Percentiles rank a stretch among this genome's conserved stretches.
These are phyloP conservation scores for Petunia secreta DNA, from an alignment of 257 asterid genomes.

Conservation along the genomic window DNA sequence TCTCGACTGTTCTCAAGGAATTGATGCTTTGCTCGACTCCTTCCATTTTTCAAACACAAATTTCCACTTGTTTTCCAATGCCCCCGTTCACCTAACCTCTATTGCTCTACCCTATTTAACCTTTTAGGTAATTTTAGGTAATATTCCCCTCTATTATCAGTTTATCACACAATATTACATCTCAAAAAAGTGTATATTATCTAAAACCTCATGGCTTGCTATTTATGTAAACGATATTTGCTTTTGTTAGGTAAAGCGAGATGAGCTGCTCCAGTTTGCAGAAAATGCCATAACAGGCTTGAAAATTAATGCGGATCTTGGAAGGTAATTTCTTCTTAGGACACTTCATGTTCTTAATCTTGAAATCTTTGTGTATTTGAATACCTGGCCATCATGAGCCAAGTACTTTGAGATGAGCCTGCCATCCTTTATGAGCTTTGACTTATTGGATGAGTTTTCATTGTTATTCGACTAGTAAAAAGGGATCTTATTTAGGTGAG, in stretches of 20 bases:
- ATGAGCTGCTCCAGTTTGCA: slow-evolving; percentile 92
- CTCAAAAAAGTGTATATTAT: background rate
- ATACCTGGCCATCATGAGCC: slow-evolving; percentile 10
- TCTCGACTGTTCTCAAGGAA: background rate
- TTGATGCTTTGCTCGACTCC: background rate
- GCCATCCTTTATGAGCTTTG: slow-evolving; percentile 18
- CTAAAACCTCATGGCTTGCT: slow-evolving; percentile 1
- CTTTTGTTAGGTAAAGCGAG: slow-evolving; percentile 81
- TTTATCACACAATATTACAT: background rate
- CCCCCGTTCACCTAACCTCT: background rate
- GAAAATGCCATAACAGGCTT: slow-evolving; percentile 97
- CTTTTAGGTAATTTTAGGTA: background rate
- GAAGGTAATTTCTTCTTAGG: slow-evolving; percentile 54
- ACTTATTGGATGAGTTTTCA: background rate
- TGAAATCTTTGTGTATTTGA: slow-evolving; percentile 18
- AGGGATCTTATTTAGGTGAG: background rate
- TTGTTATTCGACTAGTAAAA: background rate
- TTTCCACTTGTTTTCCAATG: slow-evolving; percentile 7
- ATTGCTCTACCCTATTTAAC: background rate
- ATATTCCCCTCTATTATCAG: background rate
- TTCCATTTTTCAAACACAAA: slow-evolving; percentile 16
- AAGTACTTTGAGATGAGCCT: background rate
- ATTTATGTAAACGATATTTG: slow-evolving; percentile 4
- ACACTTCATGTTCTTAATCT: slow-evolving; percentile 18
- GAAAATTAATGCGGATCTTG: slow-evolving; percentile 80